Base-by-base conservation (phyloP, 768 basidiomycete species). In the Podaxis mareebaensis region DNA sequence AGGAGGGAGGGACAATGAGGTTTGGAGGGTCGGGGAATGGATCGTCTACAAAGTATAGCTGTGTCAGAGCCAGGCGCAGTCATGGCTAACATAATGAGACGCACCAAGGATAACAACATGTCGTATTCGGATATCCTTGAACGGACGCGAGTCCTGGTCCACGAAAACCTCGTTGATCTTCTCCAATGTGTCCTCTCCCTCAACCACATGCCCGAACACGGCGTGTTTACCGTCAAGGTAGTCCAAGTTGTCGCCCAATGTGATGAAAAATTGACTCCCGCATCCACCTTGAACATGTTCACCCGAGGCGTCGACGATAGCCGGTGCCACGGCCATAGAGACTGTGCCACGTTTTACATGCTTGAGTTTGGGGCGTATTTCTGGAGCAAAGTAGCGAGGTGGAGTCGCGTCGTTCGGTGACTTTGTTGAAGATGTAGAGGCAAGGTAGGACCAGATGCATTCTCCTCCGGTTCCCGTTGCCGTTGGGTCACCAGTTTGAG, bases 201-300 rank as follows among this genome's bases (percentile, higher is more conserved):
- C 97, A 8, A 99, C 94, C 17, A 99, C 93, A 71, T 90, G 91
- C 11, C 97, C 97, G 73, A 99, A 99, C 2, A 95, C 94, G 0
- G 94, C 91, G 70, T 99, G 93, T 64, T 83, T 84, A 51, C 95
- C 94, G 68, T 99, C 96, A 55, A 99, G 85, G 73, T 99, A 99
- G 64, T 97, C 95, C 72, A 97, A 92, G 64, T 88, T 87, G 68
- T 96, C 91, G 11, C 82, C 88, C 2, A 99, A 83, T 0, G 97
- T 99, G 70, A 99, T 85, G 76, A 98, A 99, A 80, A 99, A 99
- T 70, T 99, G 97, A 68, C 91, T 92, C 11, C 95, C 96, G 68
- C 93, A 95, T 13, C 95, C 91, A 33, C 80, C 80, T 65, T 78
- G 77, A 53, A 85, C 78, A 3, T 83, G 86, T 56, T 86, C 88